phyloP scores from a whole-genome alignment of 306 rosid genomes.

The Senna siamea region DNA sequence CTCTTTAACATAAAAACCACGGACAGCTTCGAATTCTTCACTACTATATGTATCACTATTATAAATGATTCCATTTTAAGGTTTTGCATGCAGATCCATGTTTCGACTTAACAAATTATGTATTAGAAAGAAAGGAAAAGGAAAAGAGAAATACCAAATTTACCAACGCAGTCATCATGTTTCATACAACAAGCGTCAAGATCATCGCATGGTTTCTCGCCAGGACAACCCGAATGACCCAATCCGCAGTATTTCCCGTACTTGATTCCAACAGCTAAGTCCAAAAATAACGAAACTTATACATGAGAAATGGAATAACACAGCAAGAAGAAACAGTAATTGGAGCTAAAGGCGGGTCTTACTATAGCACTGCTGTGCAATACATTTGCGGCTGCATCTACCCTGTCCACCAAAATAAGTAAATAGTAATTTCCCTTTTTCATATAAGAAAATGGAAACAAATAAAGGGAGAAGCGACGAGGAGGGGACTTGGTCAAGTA shows the following conservation, averaged over 20 bases:
- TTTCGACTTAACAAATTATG: neutral
- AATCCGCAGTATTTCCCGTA: slow-evolving; percentile 94
- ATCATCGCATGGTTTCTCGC: slow-evolving; percentile 87
- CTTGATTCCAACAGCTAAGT: slow-evolving; percentile 69
- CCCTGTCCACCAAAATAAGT: slow-evolving; percentile 37
- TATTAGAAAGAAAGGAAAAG: neutral
- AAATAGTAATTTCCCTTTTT: neutral
- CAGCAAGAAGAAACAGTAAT: neutral
- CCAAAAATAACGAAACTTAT: neutral
- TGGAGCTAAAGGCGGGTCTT: slow-evolving; percentile 32
- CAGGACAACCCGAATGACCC: slow-evolving; percentile 84
- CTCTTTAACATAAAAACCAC: neutral
- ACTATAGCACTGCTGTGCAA: slow-evolving; percentile 69
- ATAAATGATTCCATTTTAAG: neutral
- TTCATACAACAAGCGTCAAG: slow-evolving; percentile 89
- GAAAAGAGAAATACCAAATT: slow-evolving; percentile 48
- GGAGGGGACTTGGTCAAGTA: neutral
- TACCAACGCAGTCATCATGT: slow-evolving; percentile 78
- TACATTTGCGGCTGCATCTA: slow-evolving; percentile 72
- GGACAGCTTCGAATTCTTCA: too few relatives aligned
- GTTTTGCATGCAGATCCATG: neutral
- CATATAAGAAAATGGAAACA: neutral
- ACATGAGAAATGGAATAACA: neutral
- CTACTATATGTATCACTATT: neutral
- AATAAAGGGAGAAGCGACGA: neutral